Evolutionary conservation across 2,329 filamentous ascomycete species (phyloP).

Genomic region (Dothistroma pini): DNA sequence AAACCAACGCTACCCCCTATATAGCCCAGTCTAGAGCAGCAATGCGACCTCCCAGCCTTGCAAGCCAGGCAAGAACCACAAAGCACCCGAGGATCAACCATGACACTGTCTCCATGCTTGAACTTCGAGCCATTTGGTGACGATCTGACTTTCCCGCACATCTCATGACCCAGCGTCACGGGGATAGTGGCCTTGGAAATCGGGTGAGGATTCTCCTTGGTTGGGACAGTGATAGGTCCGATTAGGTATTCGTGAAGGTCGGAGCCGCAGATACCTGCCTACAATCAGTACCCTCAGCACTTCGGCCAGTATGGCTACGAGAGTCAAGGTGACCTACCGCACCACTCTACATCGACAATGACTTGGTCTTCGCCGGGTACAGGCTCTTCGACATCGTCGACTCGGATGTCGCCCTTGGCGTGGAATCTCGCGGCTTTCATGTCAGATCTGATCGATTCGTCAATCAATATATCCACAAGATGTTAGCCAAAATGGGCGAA

Average conservation of each 20-base stretch:
- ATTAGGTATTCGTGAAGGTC: constrained; percentile 23
- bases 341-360: constrained; percentile 26
- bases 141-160: constrained; percentile 22
- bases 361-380: constrained; percentile 20
- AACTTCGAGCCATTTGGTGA: constrained; percentile 16
- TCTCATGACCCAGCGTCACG: constrained; percentile 23
- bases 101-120: constrained; percentile 18
- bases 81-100: constrained; percentile 26
- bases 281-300: neutral
- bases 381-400: constrained; percentile 27
- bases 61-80: constrained; percentile 22
- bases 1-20: constrained; percentile 21
- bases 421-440: constrained; percentile 32
- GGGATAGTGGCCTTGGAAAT: constrained; percentile 10
- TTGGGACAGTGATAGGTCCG: constrained; percentile 16
- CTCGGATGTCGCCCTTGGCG: constrained; percentile 24
- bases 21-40: constrained; percentile 22
- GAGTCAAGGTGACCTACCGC: constrained; percentile 12
- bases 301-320: neutral
- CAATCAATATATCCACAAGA: neutral
- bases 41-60: constrained; percentile 12
- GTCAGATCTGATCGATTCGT: neutral
- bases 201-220: constrained; percentile 9
- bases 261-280: constrained; percentile 26
- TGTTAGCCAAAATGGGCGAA: neutral